Conservation (phyloP, 2,329 filamentous ascomycete species). For the Neonectria ditissima region DNA sequence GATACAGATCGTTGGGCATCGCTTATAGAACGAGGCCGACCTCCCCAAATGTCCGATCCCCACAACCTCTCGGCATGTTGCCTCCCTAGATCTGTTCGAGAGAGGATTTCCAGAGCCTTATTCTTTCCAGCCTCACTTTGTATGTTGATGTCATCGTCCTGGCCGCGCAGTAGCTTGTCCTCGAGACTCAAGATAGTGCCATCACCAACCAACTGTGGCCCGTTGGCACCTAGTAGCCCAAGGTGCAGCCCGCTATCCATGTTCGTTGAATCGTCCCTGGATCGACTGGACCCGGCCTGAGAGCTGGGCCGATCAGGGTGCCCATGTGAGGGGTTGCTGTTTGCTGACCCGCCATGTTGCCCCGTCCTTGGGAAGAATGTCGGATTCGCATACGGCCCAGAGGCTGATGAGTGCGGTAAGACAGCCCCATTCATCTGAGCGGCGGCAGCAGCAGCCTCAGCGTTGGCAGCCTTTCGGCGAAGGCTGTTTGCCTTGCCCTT, state of each 20-base stretch:
- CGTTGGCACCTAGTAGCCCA: constrained; percentile 56
- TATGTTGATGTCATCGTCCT: constrained; percentile 59
- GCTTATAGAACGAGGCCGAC: constrained; percentile 46
- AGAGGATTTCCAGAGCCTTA: constrained; percentile 65
- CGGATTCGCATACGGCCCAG: constrained; percentile 41
- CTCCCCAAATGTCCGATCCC: constrained; percentile 62
- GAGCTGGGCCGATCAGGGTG: constrained; percentile 45
- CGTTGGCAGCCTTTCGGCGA: constrained; percentile 77
- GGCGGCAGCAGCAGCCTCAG: constrained; percentile 62
- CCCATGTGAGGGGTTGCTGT: constrained; percentile 43
- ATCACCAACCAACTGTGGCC: constrained; percentile 57
- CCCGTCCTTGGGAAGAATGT: constrained; percentile 41
- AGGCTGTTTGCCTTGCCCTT: constrained; percentile 81
- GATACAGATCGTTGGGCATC: constrained; percentile 44
- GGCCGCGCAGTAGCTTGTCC: constrained; percentile 62
- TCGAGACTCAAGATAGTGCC: constrained; percentile 59
- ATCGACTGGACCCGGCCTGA: constrained; percentile 42
- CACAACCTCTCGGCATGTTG: constrained; percentile 64
- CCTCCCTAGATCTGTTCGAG: constrained; percentile 63
- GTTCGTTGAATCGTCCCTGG: constrained; percentile 54
- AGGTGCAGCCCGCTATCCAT: constrained; percentile 52
- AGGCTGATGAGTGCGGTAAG: constrained; percentile 36
- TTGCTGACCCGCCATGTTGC: constrained; percentile 28
- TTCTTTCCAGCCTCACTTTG: constrained; percentile 60
- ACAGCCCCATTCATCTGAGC: constrained; percentile 37